These are phyloP conservation scores for Mycena capillaripes DNA, from an alignment of 768 basidiomycete species.

Conservation along the genomic window DNA sequence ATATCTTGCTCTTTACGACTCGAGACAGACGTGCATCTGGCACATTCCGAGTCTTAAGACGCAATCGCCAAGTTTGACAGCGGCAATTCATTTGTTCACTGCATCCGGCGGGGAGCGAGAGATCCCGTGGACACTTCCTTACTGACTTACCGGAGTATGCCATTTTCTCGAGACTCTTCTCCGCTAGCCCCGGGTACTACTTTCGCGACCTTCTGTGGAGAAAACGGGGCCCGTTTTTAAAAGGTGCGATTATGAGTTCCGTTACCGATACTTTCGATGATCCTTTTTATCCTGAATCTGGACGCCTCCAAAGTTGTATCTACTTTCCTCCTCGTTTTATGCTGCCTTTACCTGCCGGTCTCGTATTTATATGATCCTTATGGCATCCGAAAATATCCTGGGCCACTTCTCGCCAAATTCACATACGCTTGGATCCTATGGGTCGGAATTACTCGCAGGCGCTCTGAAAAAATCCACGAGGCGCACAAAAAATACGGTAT, in stretches of 20 bases:
- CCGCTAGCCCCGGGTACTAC: no score
- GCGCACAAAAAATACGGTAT: conserved; percentile 67
- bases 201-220: no score
- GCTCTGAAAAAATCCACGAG: conserved; percentile 65
- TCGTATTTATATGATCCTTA: conserved; percentile 57
- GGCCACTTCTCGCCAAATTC: conserved; percentile 62
- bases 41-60: no score
- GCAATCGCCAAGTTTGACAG: no score
- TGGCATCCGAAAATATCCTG: conserved; percentile 57
- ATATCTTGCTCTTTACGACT: no score
- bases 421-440: conserved; percentile 66
- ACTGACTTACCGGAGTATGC: no score
- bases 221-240: neutral
- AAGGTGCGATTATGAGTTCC: neutral
- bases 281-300: neutral
- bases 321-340: neutral
- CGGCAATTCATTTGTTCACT: no score
- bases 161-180: no score
- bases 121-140: no score
- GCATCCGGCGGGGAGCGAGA: no score
- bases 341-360: neutral
- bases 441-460: conserved; percentile 59
- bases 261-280: neutral
- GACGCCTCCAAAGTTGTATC: neutral
- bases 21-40: no score